Evolutionary conservation across 1,284 basidiomycete species (phyloP), one percentile per base, ranked within the genome.

Genomic region (Ceratobasidium sp.): DNA sequence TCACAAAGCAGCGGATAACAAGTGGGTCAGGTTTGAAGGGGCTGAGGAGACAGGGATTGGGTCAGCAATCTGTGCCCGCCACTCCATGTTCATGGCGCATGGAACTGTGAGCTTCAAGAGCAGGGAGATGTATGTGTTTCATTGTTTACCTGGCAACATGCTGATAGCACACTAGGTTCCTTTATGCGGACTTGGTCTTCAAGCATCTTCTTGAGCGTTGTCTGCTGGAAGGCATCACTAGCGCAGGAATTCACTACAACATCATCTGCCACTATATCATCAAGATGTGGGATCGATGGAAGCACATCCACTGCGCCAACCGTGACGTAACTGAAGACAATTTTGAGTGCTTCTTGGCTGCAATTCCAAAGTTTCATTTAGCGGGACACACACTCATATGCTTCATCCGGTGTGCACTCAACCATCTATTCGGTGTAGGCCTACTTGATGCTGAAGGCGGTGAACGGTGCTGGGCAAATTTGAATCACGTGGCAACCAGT

Each of bases 311-410:
- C 62, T 23, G 6, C 5, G 52, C 6, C n/a, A 17, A 3, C 64
- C 64, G 2, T 10, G n/a, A n/a, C n/a, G n/a, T 66, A 3, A 10
- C 17, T 2, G 1, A n/a, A 3, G 44, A 48, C 9, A 40, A n/a
- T 20, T 42, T 48, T 38, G n/a, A 50, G 2, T 3, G 12, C 1
- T 50, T 75, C n/a, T 20, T 75, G 13, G 44, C 23, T 26, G 59
- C 15, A 7, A 46, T 75, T 20, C 71, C 71, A 5, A 75, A 65
- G 13, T 75, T 64, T 13, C 71, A 75, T 17, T n/a, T 75, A 0
- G 46, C 17, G 7, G 71, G 71, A 10, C 71, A 75, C 28, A 54
- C 46, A 0, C 23, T 40, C 6, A 10, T 15, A 0, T 75, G 71
- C 33, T 56, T 7, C 40, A 38, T 38, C 6, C 61, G 28, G 38